Evolutionary conservation across 2,329 filamentous ascomycete genomes (phyloP), one percentile per base, ranked within the genome.

Genomic region (Diaporthe sp.): DNA sequence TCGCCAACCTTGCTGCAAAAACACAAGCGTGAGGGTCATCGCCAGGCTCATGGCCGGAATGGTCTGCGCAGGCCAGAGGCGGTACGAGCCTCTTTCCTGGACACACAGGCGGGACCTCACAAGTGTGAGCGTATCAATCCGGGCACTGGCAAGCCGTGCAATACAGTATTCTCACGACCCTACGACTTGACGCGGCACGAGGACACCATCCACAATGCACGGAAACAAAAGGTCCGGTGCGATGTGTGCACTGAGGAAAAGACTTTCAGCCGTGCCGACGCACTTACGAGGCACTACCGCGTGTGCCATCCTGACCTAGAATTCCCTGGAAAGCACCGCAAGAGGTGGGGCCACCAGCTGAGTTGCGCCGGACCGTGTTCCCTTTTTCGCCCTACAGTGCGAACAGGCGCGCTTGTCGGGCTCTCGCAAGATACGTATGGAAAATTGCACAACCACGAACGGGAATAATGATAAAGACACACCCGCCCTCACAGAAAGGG

Each of bases 251-350:
- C 94, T 1, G 96, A 98, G 79, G 96, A 98, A 81, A 98, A 98
- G 89, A 97, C 95, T 0, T 99, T 99, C 81, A 98, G 95, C 79
- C 92, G 97, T 73, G 97, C 96, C 77, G 97, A 99, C 85, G 97
- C 97, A 1, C 88, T 98, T 63, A 98, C 96, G 19, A 89, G 96
- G 75, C 96, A 99, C 82, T 97, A 98, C 89, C n/a, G n/a, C n/a
- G n/a, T n/a, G n/a, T n/a, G n/a, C n/a, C n/a, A n/a, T n/a, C n/a
- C n/a, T n/a, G n/a, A 98, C 75, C 89, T 96, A 72, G 93, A 96
- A 76, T 92, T 94, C 78, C 92, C 93, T n/a, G 93, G 94, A 78
- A 90, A 90, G 82, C 86, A 88, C 66, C 82, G 85, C 61, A 82
- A 82, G 85, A 44, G 82, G 78, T n/a, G 78, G 77, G 25, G 75